A percentile compares a stretch with the other conserved stretches of the same genome.
These are phyloP conservation scores for Cystobasidium onofrii DNA, from an alignment of 768 basidiomycete genomes.

Conservation along the genomic window DNA sequence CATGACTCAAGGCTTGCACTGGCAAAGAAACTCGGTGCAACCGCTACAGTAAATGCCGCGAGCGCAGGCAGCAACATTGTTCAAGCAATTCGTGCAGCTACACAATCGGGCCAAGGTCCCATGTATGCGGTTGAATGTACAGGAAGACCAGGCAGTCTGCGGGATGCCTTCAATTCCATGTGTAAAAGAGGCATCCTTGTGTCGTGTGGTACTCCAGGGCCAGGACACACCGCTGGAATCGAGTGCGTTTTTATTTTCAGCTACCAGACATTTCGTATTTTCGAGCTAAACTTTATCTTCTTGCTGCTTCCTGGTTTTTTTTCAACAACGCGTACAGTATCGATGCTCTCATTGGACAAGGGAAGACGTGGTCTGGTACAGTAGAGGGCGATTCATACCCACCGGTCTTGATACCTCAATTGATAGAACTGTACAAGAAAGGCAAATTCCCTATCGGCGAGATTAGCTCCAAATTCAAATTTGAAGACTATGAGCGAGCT, in stretches of 20 bases:
- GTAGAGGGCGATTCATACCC: background rate
- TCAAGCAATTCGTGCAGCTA: background rate
- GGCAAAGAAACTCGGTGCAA: background rate
- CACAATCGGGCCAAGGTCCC: background rate
- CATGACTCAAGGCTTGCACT: constrained; percentile 21
- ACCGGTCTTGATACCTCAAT: background rate
- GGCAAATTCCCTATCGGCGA: background rate
- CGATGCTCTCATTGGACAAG: background rate
- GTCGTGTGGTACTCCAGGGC: background rate
- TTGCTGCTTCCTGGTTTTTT: background rate
- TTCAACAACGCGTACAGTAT: background rate
- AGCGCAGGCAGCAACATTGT: background rate
- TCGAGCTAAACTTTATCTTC: background rate
- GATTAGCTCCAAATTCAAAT: background rate
- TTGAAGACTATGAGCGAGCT: background rate
- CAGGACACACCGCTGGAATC: background rate
- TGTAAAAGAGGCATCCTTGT: background rate
- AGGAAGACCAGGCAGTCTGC: background rate
- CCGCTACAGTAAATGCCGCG: background rate
- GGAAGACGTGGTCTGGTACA: background rate
- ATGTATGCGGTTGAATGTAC: background rate
- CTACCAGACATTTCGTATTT: background rate
- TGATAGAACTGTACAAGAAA: background rate
- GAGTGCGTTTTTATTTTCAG: background rate
- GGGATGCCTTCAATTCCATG: background rate